Evolutionary conservation across 768 basidiomycete genomes (phyloP).

Genomic region (Atractiella rhizophila): DNA sequence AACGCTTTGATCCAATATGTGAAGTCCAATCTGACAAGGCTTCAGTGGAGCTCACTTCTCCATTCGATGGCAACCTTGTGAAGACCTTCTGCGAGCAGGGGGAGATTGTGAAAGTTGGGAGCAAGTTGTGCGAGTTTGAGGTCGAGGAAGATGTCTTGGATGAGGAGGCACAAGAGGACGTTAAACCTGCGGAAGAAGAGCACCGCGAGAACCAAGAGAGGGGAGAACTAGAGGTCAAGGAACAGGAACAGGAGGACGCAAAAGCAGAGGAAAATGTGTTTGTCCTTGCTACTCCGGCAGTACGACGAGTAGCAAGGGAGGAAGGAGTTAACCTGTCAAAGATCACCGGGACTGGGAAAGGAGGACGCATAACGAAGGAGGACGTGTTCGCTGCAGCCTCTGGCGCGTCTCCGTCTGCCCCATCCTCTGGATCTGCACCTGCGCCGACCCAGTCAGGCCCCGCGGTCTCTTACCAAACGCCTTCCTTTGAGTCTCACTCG

Average conservation of each 20-base stretch:
- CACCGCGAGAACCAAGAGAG: neutral
- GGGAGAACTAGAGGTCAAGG: too few relatives aligned
- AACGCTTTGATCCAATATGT: neutral
- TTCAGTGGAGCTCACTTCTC: constrained; percentile 69
- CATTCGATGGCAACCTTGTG: constrained; percentile 49
- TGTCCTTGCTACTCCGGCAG: constrained; percentile 47
- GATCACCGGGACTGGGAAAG: constrained; percentile 43
- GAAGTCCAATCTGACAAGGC: constrained; percentile 76
- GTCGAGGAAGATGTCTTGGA: constrained; percentile 19
- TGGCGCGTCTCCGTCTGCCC: neutral
- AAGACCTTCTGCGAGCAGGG: constrained; percentile 54
- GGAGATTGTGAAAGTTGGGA: constrained; percentile 57
- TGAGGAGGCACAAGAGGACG: neutral
- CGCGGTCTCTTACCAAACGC: too few relatives aligned
- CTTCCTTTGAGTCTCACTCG: neutral
- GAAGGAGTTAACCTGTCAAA: constrained; percentile 37
- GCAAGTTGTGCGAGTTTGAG: constrained; percentile 48
- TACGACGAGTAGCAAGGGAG: constrained; percentile 48
- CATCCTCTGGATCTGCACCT: neutral
- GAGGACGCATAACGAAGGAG: constrained; percentile 44
- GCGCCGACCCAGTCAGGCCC: neutral
- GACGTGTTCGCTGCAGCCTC: constrained; percentile 27
- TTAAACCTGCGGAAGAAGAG: neutral
- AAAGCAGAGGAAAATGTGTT: constrained; percentile 11
- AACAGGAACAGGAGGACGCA: too few relatives aligned